phyloP scores from a whole-genome alignment of 1,284 basidiomycete genomes.

The Termitomyces sp. region DNA sequence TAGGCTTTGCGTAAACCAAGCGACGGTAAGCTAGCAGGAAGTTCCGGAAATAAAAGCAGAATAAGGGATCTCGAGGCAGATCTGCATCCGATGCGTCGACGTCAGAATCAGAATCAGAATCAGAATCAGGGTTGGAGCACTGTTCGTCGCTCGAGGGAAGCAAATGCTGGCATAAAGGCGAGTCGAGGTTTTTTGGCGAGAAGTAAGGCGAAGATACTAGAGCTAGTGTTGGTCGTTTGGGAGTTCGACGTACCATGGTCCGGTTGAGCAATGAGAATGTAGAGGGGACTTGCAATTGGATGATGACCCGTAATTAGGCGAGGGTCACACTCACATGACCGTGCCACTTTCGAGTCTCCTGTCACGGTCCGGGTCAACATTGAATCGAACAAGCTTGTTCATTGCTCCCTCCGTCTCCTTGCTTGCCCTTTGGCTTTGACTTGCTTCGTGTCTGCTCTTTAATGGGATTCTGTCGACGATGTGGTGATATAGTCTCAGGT shows the following conservation, averaged over 20 bases:
- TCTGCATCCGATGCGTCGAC: too few species aligned
- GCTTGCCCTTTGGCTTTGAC: slow-evolving; percentile 4
- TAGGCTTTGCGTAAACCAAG: slow-evolving; percentile 31
- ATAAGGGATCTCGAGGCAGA: slow-evolving; percentile 19
- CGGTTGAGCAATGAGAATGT: too few species aligned
- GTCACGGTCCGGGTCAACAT: too few species aligned
- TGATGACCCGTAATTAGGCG: too few species aligned
- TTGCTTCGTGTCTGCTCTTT: slow-evolving; percentile 5
- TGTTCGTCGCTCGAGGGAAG: neutral
- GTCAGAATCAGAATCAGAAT: neutral
- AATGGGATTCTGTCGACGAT: slow-evolving; percentile 79
- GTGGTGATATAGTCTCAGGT: slow-evolving; percentile 71
- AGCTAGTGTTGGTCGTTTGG: neutral
- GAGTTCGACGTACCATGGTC: neutral
- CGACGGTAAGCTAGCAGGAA: slow-evolving; percentile 20
- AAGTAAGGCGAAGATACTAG: slow-evolving; percentile 14
- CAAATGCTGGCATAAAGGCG: too few species aligned
- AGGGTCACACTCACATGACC: slow-evolving; percentile 14
- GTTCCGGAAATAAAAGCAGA: slow-evolving; percentile 22
- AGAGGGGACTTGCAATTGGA: too few species aligned
- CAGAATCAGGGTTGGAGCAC: neutral
- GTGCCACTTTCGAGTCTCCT: slow-evolving; percentile 3
- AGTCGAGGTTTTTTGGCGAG: neutral
- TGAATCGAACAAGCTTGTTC: too few species aligned
- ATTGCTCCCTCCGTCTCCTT: neutral